A percentile compares a stretch with the other conserved stretches of the same genome.
These are phyloP conservation scores for Phytophthora multivora DNA, from an alignment of 352 stramenopile genomes.

Conservation along the genomic window DNA sequence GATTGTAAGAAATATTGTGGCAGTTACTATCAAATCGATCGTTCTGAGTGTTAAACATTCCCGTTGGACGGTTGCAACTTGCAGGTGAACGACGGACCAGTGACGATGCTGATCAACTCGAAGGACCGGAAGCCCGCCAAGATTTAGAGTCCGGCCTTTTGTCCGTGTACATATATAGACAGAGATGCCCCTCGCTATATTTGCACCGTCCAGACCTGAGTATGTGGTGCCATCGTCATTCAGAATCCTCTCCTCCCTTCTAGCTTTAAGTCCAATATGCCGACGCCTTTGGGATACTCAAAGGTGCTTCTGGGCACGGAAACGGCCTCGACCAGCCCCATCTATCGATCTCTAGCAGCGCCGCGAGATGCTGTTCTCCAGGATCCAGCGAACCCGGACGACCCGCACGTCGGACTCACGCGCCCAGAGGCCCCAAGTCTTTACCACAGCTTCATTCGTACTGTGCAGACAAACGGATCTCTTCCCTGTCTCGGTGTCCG, in stretches of 20 bases:
- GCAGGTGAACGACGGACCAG: constrained; percentile 81
- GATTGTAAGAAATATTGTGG: constrained; percentile 45
- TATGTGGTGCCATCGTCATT: neutral
- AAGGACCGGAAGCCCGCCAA: constrained; percentile 70
- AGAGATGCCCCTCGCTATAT: constrained; percentile 19
- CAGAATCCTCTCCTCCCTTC: constrained; percentile 4
- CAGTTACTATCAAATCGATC: neutral
- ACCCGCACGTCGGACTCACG: constrained; percentile 51
- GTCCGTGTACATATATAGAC: constrained; percentile 24
- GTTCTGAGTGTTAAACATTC: constrained; percentile 15
- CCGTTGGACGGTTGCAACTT: neutral
- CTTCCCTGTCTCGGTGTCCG: constrained; percentile 50
- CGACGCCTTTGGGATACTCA: constrained; percentile 49
- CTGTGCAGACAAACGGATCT: constrained; percentile 27
- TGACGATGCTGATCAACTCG: constrained; percentile 87
- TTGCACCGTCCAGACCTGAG: neutral
- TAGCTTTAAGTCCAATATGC: constrained; percentile 20
- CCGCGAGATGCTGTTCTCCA: constrained; percentile 36
- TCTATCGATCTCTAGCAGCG: constrained; percentile 45
- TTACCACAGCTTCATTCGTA: constrained; percentile 55
- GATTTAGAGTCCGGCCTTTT: constrained; percentile 22
- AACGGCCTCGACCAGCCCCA: constrained; percentile 39
- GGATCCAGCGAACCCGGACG: constrained; percentile 36
- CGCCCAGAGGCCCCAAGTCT: constrained; percentile 41
- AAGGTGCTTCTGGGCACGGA: constrained; percentile 52